Evolutionary conservation across 2,329 filamentous ascomycete species (phyloP), one percentile per base, ranked within the genome.

Genomic region (Dactylellina leptospora): DNA sequence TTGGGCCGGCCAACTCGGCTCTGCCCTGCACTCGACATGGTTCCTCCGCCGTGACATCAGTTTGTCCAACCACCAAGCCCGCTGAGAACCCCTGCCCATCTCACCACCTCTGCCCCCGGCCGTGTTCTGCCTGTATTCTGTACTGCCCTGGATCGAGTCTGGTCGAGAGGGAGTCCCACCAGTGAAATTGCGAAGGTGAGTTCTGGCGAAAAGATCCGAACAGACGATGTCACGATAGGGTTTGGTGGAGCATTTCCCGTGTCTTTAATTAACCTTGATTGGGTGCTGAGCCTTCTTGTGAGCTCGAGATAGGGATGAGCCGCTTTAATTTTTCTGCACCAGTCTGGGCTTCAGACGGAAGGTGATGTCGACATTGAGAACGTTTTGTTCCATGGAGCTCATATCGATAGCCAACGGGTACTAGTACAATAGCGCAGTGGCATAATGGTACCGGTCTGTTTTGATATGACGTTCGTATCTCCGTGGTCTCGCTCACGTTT

Each of bases 171-270:
- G n/a, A n/a, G n/a, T 23, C 36, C 56, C 42, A 54, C 54, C 47
- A n/a, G 13, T 16, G 59, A 38, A 53, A 71, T 71, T 71, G 66
- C 66, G 66, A 71, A 71, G 38, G 58, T 42, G 66, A 71, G 66
- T 71, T 59, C 66, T 58, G 8, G 27, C 47, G 33, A 59, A 62
- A 51, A 70, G 66, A 71, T 71, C 66, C 66, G 66, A 71, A 71
- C 44, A 60, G 55, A 61, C 51, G 58, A 71, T 59, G 58, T 71
- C 51, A 71, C 51, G 58, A 63, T 63, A 71, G 53, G 40, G 8
- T 27, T 47, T 27, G 30, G n/a, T 22, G 54, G 47, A 36, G 23
- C 55, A 22, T 53, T 27, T 53, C 20, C 63, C 30, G 50, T 71
- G 25, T 62, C 58, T 58, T 56, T 56, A 71, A 53, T 71, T 62